Evolutionary conservation across 257 asterid species (phyloP), one percentile per base, ranked within the genome.

Genomic region (Orobanche coerulescens): DNA sequence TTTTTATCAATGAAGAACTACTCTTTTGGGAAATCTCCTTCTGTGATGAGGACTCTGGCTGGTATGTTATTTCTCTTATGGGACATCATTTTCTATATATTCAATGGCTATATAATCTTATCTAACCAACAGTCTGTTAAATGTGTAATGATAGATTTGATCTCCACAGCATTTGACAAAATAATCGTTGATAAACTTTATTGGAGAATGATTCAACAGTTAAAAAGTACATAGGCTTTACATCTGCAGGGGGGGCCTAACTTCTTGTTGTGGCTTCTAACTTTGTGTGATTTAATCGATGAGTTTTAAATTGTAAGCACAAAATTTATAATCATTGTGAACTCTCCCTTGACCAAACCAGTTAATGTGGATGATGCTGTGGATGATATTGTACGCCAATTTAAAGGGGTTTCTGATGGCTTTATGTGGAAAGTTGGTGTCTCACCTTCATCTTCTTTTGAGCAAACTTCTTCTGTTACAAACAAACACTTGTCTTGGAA

Each of bases 341-440:
- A 58, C 24, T 44, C 54, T 39, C 48, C 54, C 46, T 74, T 63
- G 49, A 31, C 70, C 49, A 7, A 28, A 71, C 62, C 86, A 93
- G 99, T 89, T 59, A 93, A 85, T n/a, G 95, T 93, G 73, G 99
- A 93, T 73, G 99, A 93, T 82, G 97, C 99, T 61, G 65, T 93
- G 90, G 99, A 93, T 82, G 99, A 93, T 73, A 85, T 93, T 62
- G 85, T 89, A 63, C 96, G 99, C 57, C 99, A 93, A 76, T 84
- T 93, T 78, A 93, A 85, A 81, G 99, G 95, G 62, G 98, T 88
- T 69, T 92, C 98, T 43, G 95, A 78, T 76, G 95, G 99, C 54
- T 73, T 89, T 34, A 73, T 76, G 78, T 73, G 78, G 75, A 87
- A 86, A 74, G 92, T 78, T 72, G 81, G 80, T 65, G 84, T 85